Percentiles rank a stretch among this genome's conserved stretches.
Conservation (phyloP, 495 filamentous ascomycete genomes). For the Cercophora newfieldiana region DNA sequence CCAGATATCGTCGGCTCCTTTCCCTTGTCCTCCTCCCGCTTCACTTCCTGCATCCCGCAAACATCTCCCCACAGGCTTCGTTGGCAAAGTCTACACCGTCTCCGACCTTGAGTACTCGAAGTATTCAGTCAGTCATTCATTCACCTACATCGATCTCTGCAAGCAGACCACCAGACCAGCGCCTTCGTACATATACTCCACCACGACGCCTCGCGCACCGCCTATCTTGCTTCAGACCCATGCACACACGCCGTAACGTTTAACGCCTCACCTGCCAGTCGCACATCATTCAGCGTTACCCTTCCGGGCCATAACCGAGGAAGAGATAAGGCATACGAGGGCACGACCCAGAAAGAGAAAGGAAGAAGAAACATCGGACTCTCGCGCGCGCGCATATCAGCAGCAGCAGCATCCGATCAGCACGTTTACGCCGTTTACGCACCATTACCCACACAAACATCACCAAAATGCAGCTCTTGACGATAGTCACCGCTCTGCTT, state of each 20-base stretch:
- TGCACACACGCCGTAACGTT: neutral
- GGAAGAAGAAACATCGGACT: neutral
- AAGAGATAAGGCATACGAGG: neutral
- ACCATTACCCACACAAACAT: conserved; percentile 19
- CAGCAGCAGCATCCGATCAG: neutral
- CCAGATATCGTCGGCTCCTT: conserved; percentile 19
- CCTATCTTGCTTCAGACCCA: neutral
- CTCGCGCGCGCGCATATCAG: neutral
- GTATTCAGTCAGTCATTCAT: conserved; percentile 45
- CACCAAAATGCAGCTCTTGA: conserved; percentile 34
- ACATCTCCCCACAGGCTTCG: conserved; percentile 46
- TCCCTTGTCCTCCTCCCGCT: conserved; percentile 16
- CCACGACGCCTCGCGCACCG: neutral
- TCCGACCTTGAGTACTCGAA: conserved; percentile 44
- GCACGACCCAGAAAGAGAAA: conserved; percentile 2
- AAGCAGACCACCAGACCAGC: conserved; percentile 7
- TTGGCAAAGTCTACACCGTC: conserved; percentile 55
- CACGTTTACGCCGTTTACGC: neutral
- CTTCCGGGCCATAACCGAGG: neutral
- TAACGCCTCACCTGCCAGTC: neutral
- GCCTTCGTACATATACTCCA: neutral
- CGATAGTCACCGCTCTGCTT: conserved; percentile 41
- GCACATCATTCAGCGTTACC: neutral
- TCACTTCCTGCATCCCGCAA: conserved; percentile 12
- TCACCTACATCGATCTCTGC: conserved; percentile 21